Evolutionary conservation across 352 stramenopile genomes (phyloP), one percentile per base, ranked within the genome.

Genomic region (Pythium aphanidermatum): DNA sequence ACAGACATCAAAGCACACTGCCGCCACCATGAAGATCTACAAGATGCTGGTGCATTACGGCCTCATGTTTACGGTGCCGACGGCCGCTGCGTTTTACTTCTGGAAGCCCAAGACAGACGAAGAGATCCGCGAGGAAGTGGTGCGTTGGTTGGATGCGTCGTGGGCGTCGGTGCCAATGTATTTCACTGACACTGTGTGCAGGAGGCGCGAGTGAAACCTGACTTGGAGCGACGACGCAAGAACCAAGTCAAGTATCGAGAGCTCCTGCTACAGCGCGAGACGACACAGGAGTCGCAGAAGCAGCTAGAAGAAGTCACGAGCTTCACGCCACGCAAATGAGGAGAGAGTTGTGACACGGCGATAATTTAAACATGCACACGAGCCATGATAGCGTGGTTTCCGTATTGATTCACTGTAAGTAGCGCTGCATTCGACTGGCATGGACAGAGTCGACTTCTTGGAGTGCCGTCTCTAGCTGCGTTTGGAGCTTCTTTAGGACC

Each of bases 1-100:
- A n/a, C n/a, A n/a, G n/a, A n/a, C n/a, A 19, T 20, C 33, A 19
- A 39, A 8, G 33, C n/a, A n/a, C n/a, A n/a, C n/a, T n/a, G n/a
- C n/a, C 16, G 36, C 38, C 9, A 56, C 34, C 17, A 84, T 93
- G 73, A 91, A 90, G 62, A 67, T 93, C 48, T 49, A 63, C 44
- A 90, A 88, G 63, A 89, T 93, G 82, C 21, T 93, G 41, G 37
- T 92, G 37, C 77, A 93, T 55, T 93, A 90, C 55, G 59, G 48
- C 19, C 39, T 79, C 34, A 63, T 86, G 60, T 86, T 93, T 56
- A 71, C 73, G 26, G 65, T 91, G 31, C 70, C 79, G 38, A 86
- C 79, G 10, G 77, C 57, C 13, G 47, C 86, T 19, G 80, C 70
- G 32, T 71, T 75, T 47, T 74, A 67, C 39, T 86, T 73, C 51